A percentile compares a stretch with the other conserved stretches of the same genome.
These are phyloP conservation scores for Hypoxylon intermedium DNA, from an alignment of 495 filamentous ascomycete species.

Conservation along the genomic window DNA sequence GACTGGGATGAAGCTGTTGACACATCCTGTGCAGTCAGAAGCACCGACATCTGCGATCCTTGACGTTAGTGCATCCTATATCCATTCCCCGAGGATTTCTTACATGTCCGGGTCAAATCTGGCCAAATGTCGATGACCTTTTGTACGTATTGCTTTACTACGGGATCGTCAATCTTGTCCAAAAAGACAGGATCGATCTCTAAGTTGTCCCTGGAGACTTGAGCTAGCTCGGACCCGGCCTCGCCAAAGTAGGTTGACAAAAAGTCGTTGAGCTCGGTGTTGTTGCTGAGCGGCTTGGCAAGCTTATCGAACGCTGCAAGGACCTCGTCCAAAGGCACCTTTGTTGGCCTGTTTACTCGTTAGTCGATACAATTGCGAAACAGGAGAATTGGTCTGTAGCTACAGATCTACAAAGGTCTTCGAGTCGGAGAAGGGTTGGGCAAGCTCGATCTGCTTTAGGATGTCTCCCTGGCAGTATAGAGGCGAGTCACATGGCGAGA, in stretches of 20 bases:
- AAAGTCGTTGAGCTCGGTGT: constrained; percentile 55
- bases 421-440: constrained; percentile 56
- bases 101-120: constrained; percentile 54
- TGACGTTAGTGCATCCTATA: constrained; percentile 5
- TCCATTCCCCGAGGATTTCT: no score
- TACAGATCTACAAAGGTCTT: constrained; percentile 63
- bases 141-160: constrained; percentile 53
- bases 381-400: constrained; percentile 9
- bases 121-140: constrained; percentile 62
- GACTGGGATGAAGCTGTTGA: constrained; percentile 58
- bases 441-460: constrained; percentile 55
- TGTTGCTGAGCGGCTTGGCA: constrained; percentile 54
- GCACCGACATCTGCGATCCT: constrained; percentile 43
- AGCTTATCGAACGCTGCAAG: constrained; percentile 53
- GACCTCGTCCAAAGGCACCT: constrained; percentile 52
- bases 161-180: constrained; percentile 49
- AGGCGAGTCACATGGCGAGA: constrained; percentile 57
- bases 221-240: constrained; percentile 56
- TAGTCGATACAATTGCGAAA: constrained; percentile 1
- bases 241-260: constrained; percentile 53
- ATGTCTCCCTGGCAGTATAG: constrained; percentile 59
- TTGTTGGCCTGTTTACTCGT: constrained; percentile 51
- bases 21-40: constrained; percentile 51
- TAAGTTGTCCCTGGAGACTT: constrained; percentile 49
- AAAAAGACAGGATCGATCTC: constrained; percentile 53